Percentiles rank a stretch among this genome's conserved stretches.
Evolutionary conservation across 345 rosid species (phyloP).

Genomic region (Gynandropsis gynandra): DNA sequence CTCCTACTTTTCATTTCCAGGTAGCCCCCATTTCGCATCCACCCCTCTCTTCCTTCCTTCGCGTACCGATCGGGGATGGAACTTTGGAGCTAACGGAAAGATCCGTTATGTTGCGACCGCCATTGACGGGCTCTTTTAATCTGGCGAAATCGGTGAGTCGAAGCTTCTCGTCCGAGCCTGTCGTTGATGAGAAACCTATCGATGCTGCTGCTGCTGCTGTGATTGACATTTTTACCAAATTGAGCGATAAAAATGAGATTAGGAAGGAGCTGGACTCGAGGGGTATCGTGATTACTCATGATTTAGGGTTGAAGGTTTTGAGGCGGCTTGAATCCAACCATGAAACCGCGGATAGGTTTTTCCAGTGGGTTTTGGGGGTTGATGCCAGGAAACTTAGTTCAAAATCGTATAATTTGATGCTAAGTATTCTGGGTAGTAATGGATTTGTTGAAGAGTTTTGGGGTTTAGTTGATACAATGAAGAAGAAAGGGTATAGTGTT

Average conservation of each 20-base stretch:
- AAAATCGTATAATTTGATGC: slow-evolving; percentile 67
- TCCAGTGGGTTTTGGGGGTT: slow-evolving; percentile 51
- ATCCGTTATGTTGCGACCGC: slow-evolving; percentile 4
- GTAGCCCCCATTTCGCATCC: slow-evolving; percentile 28
- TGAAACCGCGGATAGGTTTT: slow-evolving; percentile 54
- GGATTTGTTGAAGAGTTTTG: slow-evolving; percentile 68
- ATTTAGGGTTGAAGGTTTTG: slow-evolving; percentile 56
- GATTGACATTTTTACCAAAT: slow-evolving; percentile 47
- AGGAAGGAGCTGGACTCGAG: slow-evolving; percentile 46
- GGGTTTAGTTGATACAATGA: slow-evolving; percentile 69
- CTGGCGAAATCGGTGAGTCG: slow-evolving; percentile 16
- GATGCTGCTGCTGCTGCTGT: slow-evolving; percentile 29
- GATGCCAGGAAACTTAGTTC: slow-evolving; percentile 44
- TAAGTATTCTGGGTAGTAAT: slow-evolving; percentile 51
- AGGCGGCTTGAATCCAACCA: slow-evolving; percentile 46
- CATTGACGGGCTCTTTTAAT: slow-evolving; percentile 8
- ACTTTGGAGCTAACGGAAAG: slow-evolving; percentile 14
- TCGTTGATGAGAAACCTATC: slow-evolving; percentile 26
- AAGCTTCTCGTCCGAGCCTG: slow-evolving; percentile 57
- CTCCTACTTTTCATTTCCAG: slow-evolving; percentile 32
- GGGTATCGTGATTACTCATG: slow-evolving; percentile 41
- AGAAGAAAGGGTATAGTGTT: slow-evolving; percentile 74
- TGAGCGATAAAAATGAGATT: slow-evolving; percentile 32
- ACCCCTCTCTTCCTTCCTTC: slow-evolving; percentile 28
- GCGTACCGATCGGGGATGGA: slow-evolving; percentile 13